phyloP scores from a whole-genome alignment of 306 rosid species.

The Comarum palustre region DNA sequence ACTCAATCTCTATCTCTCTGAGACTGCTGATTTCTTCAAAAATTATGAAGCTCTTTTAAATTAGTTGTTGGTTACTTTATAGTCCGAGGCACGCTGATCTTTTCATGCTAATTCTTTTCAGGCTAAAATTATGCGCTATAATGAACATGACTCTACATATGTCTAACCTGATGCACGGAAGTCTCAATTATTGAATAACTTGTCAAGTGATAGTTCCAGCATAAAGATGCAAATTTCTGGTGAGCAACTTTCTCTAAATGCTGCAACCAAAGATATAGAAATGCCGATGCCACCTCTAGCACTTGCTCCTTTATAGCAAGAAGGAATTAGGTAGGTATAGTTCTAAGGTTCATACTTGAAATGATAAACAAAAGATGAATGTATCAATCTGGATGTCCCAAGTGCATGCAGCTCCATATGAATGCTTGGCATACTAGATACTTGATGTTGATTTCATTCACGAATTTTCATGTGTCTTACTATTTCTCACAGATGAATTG shows the following conservation, averaged over 20 bases:
- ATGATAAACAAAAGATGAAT: background rate
- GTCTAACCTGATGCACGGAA: constrained; percentile 48
- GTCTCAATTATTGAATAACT: constrained; percentile 47
- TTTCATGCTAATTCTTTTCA: constrained; percentile 35
- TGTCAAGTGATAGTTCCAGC: constrained; percentile 46
- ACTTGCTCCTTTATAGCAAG: constrained; percentile 69
- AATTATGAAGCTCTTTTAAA: background rate
- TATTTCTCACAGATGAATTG: constrained; percentile 4
- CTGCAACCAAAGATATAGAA: constrained; percentile 58
- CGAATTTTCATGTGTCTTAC: constrained; percentile 30
- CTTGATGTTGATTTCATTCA: background rate
- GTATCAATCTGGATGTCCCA: background rate
- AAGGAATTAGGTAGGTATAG: constrained; percentile 67
- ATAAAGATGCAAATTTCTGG: constrained; percentile 38
- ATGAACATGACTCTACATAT: constrained; percentile 59
- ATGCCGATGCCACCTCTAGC: constrained; percentile 91
- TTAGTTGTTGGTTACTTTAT: background rate
- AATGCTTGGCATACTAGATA: background rate
- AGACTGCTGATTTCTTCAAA: background rate
- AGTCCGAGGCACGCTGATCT: constrained; percentile 17
- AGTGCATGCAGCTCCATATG: background rate
- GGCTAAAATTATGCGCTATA: constrained; percentile 79
- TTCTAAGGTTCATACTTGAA: background rate
- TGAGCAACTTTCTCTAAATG: constrained; percentile 43
- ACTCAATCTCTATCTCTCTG: constrained; percentile 24